A percentile compares a stretch with the other conserved stretches of the same genome.
Conservation (phyloP, 345 rosid species). For the Hypericum androsaemum region DNA sequence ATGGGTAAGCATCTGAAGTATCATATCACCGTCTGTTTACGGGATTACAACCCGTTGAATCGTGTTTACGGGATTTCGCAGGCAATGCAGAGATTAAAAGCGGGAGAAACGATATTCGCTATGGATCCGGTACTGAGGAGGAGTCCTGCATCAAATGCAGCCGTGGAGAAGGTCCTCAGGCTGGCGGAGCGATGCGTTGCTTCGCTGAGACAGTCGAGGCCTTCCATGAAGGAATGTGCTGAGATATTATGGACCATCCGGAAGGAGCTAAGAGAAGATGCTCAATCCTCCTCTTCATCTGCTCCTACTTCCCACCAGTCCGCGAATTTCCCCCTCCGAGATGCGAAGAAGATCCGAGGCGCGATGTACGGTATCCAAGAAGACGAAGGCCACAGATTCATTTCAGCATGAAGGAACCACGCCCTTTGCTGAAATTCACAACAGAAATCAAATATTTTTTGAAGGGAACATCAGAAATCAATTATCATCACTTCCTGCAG, state of each 20-base stretch:
- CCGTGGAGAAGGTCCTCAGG: slow-evolving; percentile 44
- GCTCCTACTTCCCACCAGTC: slow-evolving; percentile 35
- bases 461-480: too few species aligned
- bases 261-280: slow-evolving; percentile 41
- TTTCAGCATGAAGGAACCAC: slow-evolving; percentile 31
- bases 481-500: too few species aligned
- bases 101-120: slow-evolving; percentile 45
- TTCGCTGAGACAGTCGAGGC: slow-evolving; percentile 46
- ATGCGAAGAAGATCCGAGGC: slow-evolving; percentile 22
- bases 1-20: slow-evolving; percentile 41
- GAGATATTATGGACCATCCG: slow-evolving; percentile 71
- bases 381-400: slow-evolving; percentile 26
- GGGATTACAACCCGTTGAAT: too few species aligned
- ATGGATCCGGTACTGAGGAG: slow-evolving; percentile 73
- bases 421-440: background rate
- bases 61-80: too few species aligned
- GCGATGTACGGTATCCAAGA: slow-evolving; percentile 37
- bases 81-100: slow-evolving; percentile 63
- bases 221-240: slow-evolving; percentile 61
- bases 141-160: slow-evolving; percentile 50
- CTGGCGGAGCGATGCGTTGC: slow-evolving; percentile 62
- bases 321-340: slow-evolving; percentile 30
- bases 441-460: too few species aligned
- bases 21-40: background rate
- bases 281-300: slow-evolving; percentile 19